phyloP scores from a whole-genome alignment of 1,284 basidiomycete genomes.

The Marasmius oreades region DNA sequence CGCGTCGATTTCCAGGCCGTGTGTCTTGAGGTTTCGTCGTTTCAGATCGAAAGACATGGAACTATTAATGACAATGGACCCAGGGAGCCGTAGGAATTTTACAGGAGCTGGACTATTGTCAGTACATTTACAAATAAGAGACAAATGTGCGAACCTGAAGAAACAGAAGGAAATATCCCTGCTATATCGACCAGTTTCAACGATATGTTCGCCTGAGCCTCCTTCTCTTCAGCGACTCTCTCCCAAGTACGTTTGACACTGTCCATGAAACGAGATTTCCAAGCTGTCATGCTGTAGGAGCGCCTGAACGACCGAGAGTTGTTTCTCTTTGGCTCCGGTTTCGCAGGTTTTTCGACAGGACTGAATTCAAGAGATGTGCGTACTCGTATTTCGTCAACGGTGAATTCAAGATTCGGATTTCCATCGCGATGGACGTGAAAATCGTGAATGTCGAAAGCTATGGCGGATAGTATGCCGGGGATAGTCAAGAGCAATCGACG shows the following conservation, averaged over 20 bases:
- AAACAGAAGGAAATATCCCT: slow-evolving; percentile 34
- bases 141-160: slow-evolving; percentile 25
- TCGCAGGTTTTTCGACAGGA: slow-evolving; percentile 34
- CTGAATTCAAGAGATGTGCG: slow-evolving; percentile 53
- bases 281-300: slow-evolving; percentile 50
- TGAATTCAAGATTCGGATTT: slow-evolving; percentile 46
- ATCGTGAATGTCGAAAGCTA: slow-evolving; percentile 63
- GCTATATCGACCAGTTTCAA: slow-evolving; percentile 47
- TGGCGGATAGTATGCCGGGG: slow-evolving; percentile 58
- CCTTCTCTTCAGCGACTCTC: slow-evolving; percentile 60
- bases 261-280: slow-evolving; percentile 55
- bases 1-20: slow-evolving; percentile 48
- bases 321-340: slow-evolving; percentile 20
- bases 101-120: slow-evolving; percentile 18
- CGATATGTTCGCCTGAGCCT: slow-evolving; percentile 48
- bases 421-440: slow-evolving; percentile 47
- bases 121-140: slow-evolving; percentile 4
- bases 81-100: slow-evolving; percentile 42
- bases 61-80: slow-evolving; percentile 39
- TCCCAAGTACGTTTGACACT: slow-evolving; percentile 64
- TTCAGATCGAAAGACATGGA: slow-evolving; percentile 59
- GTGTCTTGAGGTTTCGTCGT: slow-evolving; percentile 48
- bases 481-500: slow-evolving; percentile 59
- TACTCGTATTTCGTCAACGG: slow-evolving; percentile 47
- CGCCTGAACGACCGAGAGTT: slow-evolving; percentile 22